Conservation (phyloP, 768 basidiomycete species). For the Collybiopsis luxurians region DNA sequence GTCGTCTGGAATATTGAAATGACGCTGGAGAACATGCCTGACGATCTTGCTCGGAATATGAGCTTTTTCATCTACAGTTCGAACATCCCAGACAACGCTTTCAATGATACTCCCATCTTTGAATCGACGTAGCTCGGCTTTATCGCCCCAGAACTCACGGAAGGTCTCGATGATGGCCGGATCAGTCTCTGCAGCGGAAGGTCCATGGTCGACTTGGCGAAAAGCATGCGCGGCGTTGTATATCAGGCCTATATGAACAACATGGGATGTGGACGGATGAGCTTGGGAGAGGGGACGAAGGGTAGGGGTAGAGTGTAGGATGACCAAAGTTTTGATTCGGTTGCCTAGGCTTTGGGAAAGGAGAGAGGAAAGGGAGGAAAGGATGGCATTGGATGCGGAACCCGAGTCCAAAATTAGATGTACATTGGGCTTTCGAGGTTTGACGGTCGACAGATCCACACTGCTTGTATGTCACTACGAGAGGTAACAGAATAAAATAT, state of each 20-base stretch:
- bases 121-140: slow-evolving; percentile 90
- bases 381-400: slow-evolving; percentile 51
- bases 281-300: slow-evolving; percentile 50
- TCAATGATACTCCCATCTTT: slow-evolving; percentile 93
- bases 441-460: slow-evolving; percentile 51
- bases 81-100: slow-evolving; percentile 95
- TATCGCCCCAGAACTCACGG: slow-evolving; percentile 86
- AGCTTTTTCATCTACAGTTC: slow-evolving; percentile 73
- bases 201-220: slow-evolving; percentile 91
- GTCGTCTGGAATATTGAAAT: slow-evolving; percentile 64
- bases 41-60: slow-evolving; percentile 77
- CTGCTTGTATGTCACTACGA: slow-evolving; percentile 28
- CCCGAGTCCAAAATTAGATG: slow-evolving; percentile 57
- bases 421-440: slow-evolving; percentile 38
- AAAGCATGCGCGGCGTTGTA: slow-evolving; percentile 71
- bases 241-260: slow-evolving; percentile 71
- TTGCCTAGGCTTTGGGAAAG: slow-evolving; percentile 71
- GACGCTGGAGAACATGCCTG: slow-evolving; percentile 66
- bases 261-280: slow-evolving; percentile 46
- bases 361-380: slow-evolving; percentile 47
- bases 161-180: slow-evolving; percentile 54
- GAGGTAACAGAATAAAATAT: not conserved
- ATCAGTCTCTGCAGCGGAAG: slow-evolving; percentile 64
- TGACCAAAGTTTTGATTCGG: slow-evolving; percentile 61
- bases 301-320: slow-evolving; percentile 51